Evolutionary conservation across 768 basidiomycete species (phyloP), one percentile per base, ranked within the genome.

Genomic region (Amanita rubescens): DNA sequence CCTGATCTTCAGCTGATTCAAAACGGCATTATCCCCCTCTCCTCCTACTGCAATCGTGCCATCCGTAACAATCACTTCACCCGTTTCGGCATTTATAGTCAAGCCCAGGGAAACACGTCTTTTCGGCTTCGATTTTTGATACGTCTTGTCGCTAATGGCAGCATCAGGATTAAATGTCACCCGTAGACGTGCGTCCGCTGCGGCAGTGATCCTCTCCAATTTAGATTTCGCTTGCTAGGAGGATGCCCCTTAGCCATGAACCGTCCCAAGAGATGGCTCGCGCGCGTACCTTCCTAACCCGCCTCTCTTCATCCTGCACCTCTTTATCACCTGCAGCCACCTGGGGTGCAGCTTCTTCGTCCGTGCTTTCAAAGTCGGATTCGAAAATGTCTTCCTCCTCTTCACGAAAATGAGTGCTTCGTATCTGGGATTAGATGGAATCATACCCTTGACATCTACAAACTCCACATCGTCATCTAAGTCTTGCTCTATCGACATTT

Each of bases 341-440:
- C 10, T 76, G 78, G 22, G 77, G 75, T 1, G 67, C 74, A 34
- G 78, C 74, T 55, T 84, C 84, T 38, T 89, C 89, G 54, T 92
- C 90, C 0, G 90, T 92, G 58, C 85, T 88, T 57, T 82, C 87
- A 61, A 94, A 93, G 65, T 93, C 90, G 9, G 86, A 88, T 58
- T 78, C 89, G 55, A 90, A 89, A 7, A 85, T 64, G 61, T 92
- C 90, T 58, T 87, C 82, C 64, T 94, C 90, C 49, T 88, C 90
- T 90, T 61, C 35, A 20, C 24, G 2, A 41, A 50, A 3, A 49
- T 35, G 8, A 19, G 34, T 39, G 51, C 25, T 10, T 51, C 59
- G 20, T 45, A 41, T 14, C 9, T n/a, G 8, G 54, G 9, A 12
- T 19, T 15, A 9, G n/a, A 37, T 47, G 46, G 34, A 17, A 24